Evolutionary conservation across 306 rosid genomes (phyloP), one percentile per base, ranked within the genome.

Genomic region (Sphenostylis stenocarpa): DNA sequence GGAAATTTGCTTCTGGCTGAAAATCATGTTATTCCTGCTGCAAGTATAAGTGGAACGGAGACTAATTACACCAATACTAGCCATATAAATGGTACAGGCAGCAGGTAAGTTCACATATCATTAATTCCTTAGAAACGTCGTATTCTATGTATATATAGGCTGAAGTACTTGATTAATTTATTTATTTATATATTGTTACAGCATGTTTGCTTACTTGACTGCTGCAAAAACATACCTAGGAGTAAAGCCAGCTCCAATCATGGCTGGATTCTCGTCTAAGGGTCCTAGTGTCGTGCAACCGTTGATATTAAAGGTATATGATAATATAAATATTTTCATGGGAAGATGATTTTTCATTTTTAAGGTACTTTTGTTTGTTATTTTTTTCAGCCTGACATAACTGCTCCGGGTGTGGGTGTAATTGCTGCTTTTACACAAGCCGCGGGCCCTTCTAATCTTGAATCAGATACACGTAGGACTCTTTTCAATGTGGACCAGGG

Each of bases 251-350:
- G 87, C 93, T 17, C 96, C 93, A 13, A 8, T 44, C 26, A 55
- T 88, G 64, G 91, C 96, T 39, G 19, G 86, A 45, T 88, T 90
- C 83, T 90, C 96, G 31, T 88, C 96, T 2, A 80, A 90, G 48
- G 96, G 96, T 21, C 96, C 96, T n/a, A 83, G 41, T 47, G 1
- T 12, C 3, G 5, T 85, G 47, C 86, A 70, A 36, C 80, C 78
- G 17, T 13, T 69, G n/a, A 72, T 90, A 49, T 83, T 88, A 38
- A 90, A 90, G 96, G 96, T 86, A 41, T 19, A 8, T n/a, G n/a
- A n/a, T 8, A 38, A 38, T 9, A 8, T 19, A n/a, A n/a, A 8
- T 1, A 19, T 51, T 3, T 48, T 12, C 19, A 45, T 45, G 19
- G n/a, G 4, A 2, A 41, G 16, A 41, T 41, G 15, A 12, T 11